Percentiles rank a stretch among this genome's conserved stretches.
These are phyloP conservation scores for Lenwebbia sp. DNA, from an alignment of 345 rosid species.

Conservation along the genomic window DNA sequence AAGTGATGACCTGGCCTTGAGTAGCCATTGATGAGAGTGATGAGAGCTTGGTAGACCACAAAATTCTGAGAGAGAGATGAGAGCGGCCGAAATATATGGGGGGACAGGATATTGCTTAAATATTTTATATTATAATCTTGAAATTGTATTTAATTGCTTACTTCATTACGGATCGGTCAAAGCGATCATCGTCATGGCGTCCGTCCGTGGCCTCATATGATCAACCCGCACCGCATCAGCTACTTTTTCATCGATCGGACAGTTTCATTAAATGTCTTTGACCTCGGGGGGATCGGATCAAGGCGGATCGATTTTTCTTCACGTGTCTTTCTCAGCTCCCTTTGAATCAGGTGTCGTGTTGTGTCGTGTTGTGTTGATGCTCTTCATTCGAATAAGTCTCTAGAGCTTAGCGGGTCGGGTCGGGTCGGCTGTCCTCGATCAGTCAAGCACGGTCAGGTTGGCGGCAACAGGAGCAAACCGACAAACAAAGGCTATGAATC, in stretches of 20 bases:
- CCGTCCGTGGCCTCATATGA: background rate
- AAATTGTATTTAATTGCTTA: too few relatives aligned
- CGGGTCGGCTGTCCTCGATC: background rate
- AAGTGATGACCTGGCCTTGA: slow-evolving; percentile 78
- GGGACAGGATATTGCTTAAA: too few relatives aligned
- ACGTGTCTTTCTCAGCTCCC: background rate
- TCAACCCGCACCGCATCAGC: fast-evolving
- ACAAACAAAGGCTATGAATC: background rate
- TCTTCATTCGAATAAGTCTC: background rate
- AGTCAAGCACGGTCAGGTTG: background rate
- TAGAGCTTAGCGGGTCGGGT: background rate
- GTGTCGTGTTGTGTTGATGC: too few relatives aligned
- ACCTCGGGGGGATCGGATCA: background rate
- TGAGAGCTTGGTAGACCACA: too few relatives aligned
- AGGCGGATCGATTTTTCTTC: background rate
- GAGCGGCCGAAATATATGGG: background rate
- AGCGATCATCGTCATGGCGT: too few relatives aligned
- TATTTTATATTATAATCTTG: too few relatives aligned
- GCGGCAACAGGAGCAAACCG: fast-evolving
- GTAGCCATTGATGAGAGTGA: slow-evolving; percentile 19
- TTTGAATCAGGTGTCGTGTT: background rate
- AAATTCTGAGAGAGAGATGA: background rate
- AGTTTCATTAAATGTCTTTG: background rate
- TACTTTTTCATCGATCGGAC: background rate
- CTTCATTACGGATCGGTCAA: too few relatives aligned